Percentiles rank a stretch among this genome's conserved stretches.
These are phyloP conservation scores for Ophiostoma ips DNA, from an alignment of 2,329 filamentous ascomycete species.

Conservation along the genomic window DNA sequence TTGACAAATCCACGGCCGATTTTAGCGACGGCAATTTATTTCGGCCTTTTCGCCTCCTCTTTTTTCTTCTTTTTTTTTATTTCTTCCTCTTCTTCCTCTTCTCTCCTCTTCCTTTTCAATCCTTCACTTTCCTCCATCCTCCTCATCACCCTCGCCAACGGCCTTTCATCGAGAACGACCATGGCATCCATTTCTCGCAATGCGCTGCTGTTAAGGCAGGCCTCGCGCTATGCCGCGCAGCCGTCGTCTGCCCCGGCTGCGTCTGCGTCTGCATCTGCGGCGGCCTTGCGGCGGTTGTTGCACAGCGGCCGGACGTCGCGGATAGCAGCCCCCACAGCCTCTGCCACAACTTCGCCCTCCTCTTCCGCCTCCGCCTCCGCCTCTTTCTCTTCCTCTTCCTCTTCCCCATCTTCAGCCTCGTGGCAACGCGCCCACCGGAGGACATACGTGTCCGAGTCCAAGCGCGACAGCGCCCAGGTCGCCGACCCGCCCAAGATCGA, in stretches of 20 bases:
- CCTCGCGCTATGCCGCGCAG: constrained; percentile 42
- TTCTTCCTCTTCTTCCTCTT: background rate
- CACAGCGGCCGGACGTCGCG: constrained; percentile 21
- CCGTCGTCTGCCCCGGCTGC: constrained; percentile 20
- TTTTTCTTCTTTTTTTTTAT: background rate
- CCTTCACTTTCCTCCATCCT: background rate
- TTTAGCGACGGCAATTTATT: background rate
- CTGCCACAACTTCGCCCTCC: background rate
- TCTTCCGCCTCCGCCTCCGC: too few relatives aligned
- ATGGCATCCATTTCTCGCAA: constrained; percentile 9
- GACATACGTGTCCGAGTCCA: constrained; percentile 74
- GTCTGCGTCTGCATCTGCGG: constrained; percentile 15
- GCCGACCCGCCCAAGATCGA: constrained; percentile 63
- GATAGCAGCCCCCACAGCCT: constrained; percentile 10
- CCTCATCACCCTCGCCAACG: background rate
- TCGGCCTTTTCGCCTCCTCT: background rate
- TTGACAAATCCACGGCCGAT: constrained; percentile 6
- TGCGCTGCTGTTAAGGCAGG: constrained; percentile 41
- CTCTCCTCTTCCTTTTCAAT: background rate
- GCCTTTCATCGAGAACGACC: background rate
- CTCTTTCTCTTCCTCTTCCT: background rate
- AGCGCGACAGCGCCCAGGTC: constrained; percentile 66
- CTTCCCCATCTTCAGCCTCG: constrained; percentile 9
- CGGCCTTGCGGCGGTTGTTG: constrained; percentile 22
- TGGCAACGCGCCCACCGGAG: constrained; percentile 23